Evolutionary conservation across 495 filamentous ascomycete species (phyloP), one percentile per base, ranked within the genome.

Genomic region (Talaromyces proteolyticus): DNA sequence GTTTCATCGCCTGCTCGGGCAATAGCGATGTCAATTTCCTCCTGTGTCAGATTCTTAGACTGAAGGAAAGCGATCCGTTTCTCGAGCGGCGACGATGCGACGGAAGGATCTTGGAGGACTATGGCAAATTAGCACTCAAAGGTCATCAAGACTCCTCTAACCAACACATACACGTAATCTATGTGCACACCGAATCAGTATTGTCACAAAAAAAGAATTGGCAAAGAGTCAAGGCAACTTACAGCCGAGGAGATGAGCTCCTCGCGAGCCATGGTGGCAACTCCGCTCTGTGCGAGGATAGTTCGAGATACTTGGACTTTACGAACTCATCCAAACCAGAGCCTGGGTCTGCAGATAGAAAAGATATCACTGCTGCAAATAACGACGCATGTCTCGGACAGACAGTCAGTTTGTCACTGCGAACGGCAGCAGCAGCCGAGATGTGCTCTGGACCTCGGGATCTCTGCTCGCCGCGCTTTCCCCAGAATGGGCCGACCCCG

Each of bases 1-100:
- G 42, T 46, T 51, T 78, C 72, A 50, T 85, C 77, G 24, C 82
- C 80, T 36, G 79, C 81, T 53, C 92, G 80, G 37, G 87, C 81
- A 48, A 99, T 79, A 17, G 93, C 87, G 29, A 81, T 69, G 60
- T 90, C 88, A 50, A 99, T 84, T 67, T 99, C 93, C 67, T 97
- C 91, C 67, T 90, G 88, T 3, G 92, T 96, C 14, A 99, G 78
- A 61, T 97, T 96, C 68, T 99, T 99, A 0, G 92, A 95, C 63
- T 92, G 87, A 17, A 99, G 78, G 57, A 99, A 99, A 12, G 90
- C 86, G 48, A 96, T 75, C 49, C 88, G 80, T 68, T 94, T 96
- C 55, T 97, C 94, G 48, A 95, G 71, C n/a, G 94, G 85, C 1
- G 92, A 89, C 2, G 81, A 79, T n/a, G 88, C 80, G 46, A 97